Conservation (phyloP, 345 rosid genomes). For the Populus deltoides region DNA sequence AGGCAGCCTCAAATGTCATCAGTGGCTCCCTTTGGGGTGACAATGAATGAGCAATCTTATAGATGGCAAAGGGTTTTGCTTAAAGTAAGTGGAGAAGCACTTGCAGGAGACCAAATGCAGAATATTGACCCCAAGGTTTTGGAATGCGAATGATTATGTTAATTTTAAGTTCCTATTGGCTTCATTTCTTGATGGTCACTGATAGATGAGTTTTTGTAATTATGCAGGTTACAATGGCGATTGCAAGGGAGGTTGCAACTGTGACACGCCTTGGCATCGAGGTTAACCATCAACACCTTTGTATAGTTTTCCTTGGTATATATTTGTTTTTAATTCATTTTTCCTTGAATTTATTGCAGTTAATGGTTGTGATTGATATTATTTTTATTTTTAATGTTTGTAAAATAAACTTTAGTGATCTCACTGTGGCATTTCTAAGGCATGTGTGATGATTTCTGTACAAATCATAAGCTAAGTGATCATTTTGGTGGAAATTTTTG, state of each 20-base stretch:
- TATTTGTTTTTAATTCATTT: background rate
- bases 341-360: background rate
- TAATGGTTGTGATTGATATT: background rate
- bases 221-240: conserved; percentile 81
- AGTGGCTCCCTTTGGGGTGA: conserved; percentile 51
- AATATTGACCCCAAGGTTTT: conserved; percentile 88
- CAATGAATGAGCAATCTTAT: conserved; percentile 45
- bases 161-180: background rate
- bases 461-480: background rate
- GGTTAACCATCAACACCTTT: conserved; percentile 36
- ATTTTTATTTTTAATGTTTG: background rate
- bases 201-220: conserved; percentile 13
- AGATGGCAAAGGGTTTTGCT: conserved; percentile 95
- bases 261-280: conserved; percentile 87
- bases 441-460: background rate
- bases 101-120: conserved; percentile 76
- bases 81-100: conserved; percentile 98
- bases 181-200: conserved; percentile 3
- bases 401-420: background rate
- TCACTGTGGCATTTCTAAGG: conserved; percentile 3
- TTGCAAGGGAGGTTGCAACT: conserved; percentile 93
- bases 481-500: conserved; percentile 2
- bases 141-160: conserved; percentile 5
- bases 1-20: conserved; percentile 56
- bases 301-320: background rate